Percentiles rank a stretch among this genome's conserved stretches.
These are phyloP conservation scores for Veloporphyrellus conicus DNA, from an alignment of 1,284 basidiomycete genomes.

Conservation along the genomic window DNA sequence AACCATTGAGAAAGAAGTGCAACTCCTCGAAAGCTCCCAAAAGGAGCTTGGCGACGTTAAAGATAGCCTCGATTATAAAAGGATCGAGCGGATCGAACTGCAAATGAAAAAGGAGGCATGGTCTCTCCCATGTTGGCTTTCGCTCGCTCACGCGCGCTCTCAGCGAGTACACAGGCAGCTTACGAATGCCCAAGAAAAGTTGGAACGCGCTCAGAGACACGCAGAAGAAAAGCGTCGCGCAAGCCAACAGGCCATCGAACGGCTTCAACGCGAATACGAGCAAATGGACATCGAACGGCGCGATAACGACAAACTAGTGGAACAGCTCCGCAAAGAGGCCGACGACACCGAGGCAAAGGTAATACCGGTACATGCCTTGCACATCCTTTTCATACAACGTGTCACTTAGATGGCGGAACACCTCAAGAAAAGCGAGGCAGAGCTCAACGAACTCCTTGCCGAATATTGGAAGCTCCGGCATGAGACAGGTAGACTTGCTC, in stretches of 20 bases:
- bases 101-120: constrained; percentile 61
- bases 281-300: constrained; percentile 68
- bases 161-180: constrained; percentile 75
- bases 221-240: constrained; percentile 69
- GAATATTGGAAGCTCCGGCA: constrained; percentile 80
- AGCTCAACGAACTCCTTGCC: constrained; percentile 70
- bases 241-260: constrained; percentile 65
- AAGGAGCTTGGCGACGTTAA: constrained; percentile 62
- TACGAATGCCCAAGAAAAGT: constrained; percentile 70
- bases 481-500: constrained; percentile 55
- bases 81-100: constrained; percentile 68
- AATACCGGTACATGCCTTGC: background rate
- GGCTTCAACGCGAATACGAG: constrained; percentile 71
- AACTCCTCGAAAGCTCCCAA: constrained; percentile 55
- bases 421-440: constrained; percentile 63
- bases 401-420: constrained; percentile 64
- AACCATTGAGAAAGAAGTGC: constrained; percentile 65
- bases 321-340: constrained; percentile 66
- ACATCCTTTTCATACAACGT: constrained; percentile 2
- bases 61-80: constrained; percentile 64
- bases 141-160: constrained; percentile 1
- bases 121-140: background rate
- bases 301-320: constrained; percentile 72
- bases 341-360: constrained; percentile 63
- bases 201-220: constrained; percentile 68